A percentile compares a stretch with the other conserved stretches of the same genome.
These are phyloP conservation scores for Pythium inflatum DNA, from an alignment of 352 stramenopile genomes.

Conservation along the genomic window DNA sequence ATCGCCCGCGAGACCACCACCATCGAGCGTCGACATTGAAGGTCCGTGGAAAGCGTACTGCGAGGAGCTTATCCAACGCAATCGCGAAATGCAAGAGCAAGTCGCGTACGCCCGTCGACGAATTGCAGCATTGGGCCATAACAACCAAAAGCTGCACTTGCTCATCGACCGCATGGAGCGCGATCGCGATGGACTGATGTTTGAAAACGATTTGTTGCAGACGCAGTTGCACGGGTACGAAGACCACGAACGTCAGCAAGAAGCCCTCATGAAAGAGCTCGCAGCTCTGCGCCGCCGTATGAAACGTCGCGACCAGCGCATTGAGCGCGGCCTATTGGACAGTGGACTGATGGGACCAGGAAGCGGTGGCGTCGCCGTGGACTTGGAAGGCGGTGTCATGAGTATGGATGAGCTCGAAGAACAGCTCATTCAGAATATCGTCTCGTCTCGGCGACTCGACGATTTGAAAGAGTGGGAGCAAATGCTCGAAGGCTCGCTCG, in stretches of 20 bases:
- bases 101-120: constrained; percentile 59
- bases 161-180: constrained; percentile 84
- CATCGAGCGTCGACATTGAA: constrained; percentile 27
- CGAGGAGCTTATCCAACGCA: constrained; percentile 69
- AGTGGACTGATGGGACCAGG: constrained; percentile 11
- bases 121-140: constrained; percentile 73
- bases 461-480: constrained; percentile 79
- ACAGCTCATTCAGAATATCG: constrained; percentile 37
- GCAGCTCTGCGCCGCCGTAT: constrained; percentile 33
- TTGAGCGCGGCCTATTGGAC: constrained; percentile 30
- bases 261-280: constrained; percentile 69
- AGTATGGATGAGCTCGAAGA: constrained; percentile 38
- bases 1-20: neutral
- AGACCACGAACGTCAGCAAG: constrained; percentile 68
- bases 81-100: constrained; percentile 81
- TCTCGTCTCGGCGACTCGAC: constrained; percentile 42
- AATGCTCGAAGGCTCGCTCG: constrained; percentile 63
- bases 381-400: constrained; percentile 36
- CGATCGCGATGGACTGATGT: constrained; percentile 77
- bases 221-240: constrained; percentile 72
- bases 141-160: constrained; percentile 84
- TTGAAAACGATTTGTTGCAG: constrained; percentile 84
- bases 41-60: constrained; percentile 72
- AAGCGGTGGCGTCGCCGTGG: constrained; percentile 25
- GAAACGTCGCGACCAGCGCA: constrained; percentile 33